Base-by-base conservation (phyloP, 495 filamentous ascomycete genomes). In the Aspergillus conjunctus region DNA sequence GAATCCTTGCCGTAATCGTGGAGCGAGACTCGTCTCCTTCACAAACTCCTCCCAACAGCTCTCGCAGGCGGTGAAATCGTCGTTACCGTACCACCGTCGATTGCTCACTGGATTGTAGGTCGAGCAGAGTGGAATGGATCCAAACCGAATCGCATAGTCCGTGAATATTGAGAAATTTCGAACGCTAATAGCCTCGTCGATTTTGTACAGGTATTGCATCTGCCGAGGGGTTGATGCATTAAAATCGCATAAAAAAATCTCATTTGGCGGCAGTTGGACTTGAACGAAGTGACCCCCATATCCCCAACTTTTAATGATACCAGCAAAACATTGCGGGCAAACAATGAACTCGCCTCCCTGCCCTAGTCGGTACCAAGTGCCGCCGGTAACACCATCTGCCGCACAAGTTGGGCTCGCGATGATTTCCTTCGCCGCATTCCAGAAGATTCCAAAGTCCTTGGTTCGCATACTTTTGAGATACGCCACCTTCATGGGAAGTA, bases 21-120 rank as follows among this genome's bases (percentile, higher is more conserved):
- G 17, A 15, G 49, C 49, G 17, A 51, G 49, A 14, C 21, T 14
- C 3, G 49, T 51, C 7, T 51, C 49, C 49, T 4, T 51, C 49
- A 51, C 49, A 32, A 51, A 51, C 21, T 51, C 49, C 30, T 51
- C 49, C 49, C 21, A 51, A 8, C 49, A 51, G 49, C 17, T 51
- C 15, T 51, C 49, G 17, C 49, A 51, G 30, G 30, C 49, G 21
- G 30, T 10, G 26, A 51, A 51, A 3, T 51, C 30, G 14, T 51
- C 26, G 15, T 8, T 31, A n/a, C 49, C 49, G 49, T 32, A 51
- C 49, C 49, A 51, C 12, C 15, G 9, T 14, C 26, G 49, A 20
- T 32, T 17, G 7, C 30, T 51, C 0, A 51, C 49, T n/a, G 20
- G 8, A 7, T 5, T 15, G 26, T 51, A 15, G 9, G 49, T 51